Evolutionary conservation across 1,139 yeast genomes (phyloP).

Genomic region (Diutina ranongensis): DNA sequence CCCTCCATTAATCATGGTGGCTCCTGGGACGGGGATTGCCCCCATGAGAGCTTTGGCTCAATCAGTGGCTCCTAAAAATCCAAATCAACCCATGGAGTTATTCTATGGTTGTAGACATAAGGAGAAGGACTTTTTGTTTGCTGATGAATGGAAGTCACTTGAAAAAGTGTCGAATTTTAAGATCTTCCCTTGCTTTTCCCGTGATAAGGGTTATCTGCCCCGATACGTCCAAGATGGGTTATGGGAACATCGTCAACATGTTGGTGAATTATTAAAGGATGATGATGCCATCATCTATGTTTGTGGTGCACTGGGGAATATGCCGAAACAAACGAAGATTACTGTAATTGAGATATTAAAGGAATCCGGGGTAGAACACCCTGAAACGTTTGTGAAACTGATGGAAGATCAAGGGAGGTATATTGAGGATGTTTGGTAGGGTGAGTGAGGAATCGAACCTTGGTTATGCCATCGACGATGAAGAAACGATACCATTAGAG

Average conservation of each 20-base stretch:
- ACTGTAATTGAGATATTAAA: conserved; percentile 56
- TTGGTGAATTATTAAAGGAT: conserved; percentile 44
- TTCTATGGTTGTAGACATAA: conserved; percentile 70
- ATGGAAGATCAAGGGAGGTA: conserved; percentile 65
- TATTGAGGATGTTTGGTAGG: conserved; percentile 85
- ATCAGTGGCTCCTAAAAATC: not conserved
- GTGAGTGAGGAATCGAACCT: too few relatives aligned
- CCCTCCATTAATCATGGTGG: conserved; percentile 57
- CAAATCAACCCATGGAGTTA: conserved; percentile 27
- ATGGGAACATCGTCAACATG: conserved; percentile 32
- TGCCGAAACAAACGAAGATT: conserved; percentile 84
- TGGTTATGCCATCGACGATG: not conserved
- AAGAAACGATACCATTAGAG: not conserved
- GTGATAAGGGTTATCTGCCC: conserved; percentile 21
- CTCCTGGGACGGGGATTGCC: conserved; percentile 92
- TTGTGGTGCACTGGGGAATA: conserved; percentile 89
- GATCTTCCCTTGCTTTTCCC: conserved; percentile 14
- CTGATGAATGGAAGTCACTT: conserved; percentile 37
- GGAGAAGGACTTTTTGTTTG: conserved; percentile 59
- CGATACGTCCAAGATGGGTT: conserved; percentile 70
- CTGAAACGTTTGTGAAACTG: conserved; percentile 36
- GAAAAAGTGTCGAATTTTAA: conserved; percentile 15
- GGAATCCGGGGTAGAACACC: conserved; percentile 31
- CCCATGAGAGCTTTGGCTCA: conserved; percentile 68
- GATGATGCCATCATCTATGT: conserved; percentile 53